Conservation (phyloP, 331 rosid genomes). For the Ulmus americana region DNA sequence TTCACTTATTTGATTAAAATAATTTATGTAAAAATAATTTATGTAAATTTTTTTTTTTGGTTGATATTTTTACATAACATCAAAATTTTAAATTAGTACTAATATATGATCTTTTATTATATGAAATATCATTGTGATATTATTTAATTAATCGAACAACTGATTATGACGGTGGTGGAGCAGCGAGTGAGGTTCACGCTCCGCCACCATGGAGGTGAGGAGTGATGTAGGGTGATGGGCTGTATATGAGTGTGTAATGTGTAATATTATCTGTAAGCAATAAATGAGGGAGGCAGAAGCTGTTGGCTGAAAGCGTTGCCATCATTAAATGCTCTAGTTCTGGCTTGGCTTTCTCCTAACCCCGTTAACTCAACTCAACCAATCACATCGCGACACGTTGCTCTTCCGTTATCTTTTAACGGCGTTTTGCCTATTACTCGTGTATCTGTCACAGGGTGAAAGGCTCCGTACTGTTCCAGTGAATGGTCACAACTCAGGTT, state of each 20-base stretch:
- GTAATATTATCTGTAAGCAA: constrained; percentile 6
- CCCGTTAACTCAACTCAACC: constrained; percentile 10
- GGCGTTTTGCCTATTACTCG: no score
- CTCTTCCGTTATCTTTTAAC: not conserved
- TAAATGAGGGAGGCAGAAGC: constrained; percentile 41
- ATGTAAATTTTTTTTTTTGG: no score
- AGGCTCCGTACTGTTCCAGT: no score
- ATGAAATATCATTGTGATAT: no score
- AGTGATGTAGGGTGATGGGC: not conserved
- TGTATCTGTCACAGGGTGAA: no score
- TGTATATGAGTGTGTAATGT: not conserved
- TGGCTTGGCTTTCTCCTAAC: constrained; percentile 7
- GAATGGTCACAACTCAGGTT: no score
- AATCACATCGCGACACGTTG: constrained; percentile 24
- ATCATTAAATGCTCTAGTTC: constrained; percentile 36
- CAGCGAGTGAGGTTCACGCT: not conserved
- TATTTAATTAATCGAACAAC: not conserved
- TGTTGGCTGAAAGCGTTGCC: constrained; percentile 41
- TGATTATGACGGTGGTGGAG: not conserved
- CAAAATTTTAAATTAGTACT: no score
- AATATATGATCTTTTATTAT: no score
- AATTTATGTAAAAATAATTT: no score
- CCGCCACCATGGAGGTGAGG: not conserved
- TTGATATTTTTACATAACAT: no score
- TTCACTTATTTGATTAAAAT: no score